Conservation (phyloP, 441 rosid genomes). For the Populus tomentosa region DNA sequence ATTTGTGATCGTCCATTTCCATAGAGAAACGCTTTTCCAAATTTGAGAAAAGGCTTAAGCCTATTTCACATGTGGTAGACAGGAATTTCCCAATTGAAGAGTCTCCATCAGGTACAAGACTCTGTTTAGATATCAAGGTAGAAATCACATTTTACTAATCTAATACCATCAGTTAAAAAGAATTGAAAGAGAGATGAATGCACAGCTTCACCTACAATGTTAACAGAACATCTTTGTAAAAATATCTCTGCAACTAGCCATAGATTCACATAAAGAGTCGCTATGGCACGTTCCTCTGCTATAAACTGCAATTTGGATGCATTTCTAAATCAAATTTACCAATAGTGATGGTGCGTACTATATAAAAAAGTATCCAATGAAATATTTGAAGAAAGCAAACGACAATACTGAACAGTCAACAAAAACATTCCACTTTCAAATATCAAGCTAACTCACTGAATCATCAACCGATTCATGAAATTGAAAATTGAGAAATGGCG, state of each 20-base stretch:
- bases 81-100: slow-evolving; percentile 51
- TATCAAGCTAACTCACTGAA: not conserved
- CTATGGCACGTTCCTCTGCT: slow-evolving; percentile 22
- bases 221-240: slow-evolving; percentile 45
- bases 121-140: slow-evolving; percentile 36
- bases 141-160: slow-evolving; percentile 11
- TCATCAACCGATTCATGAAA: not conserved
- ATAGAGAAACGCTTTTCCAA: slow-evolving; percentile 49
- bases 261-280: slow-evolving; percentile 29
- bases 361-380: not conserved
- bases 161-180: slow-evolving; percentile 12
- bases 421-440: not conserved
- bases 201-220: slow-evolving; percentile 50
- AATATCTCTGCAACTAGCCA: slow-evolving; percentile 48
- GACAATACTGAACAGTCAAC: slow-evolving; percentile 25
- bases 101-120: slow-evolving; percentile 37
- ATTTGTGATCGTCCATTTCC: slow-evolving; percentile 29
- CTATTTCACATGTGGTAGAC: slow-evolving; percentile 44
- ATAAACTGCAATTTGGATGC: slow-evolving; percentile 32
- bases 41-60: slow-evolving; percentile 48
- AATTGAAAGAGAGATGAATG: slow-evolving; percentile 10
- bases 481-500: not conserved
- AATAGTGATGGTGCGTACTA: slow-evolving; percentile 32
- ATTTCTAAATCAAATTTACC: slow-evolving; percentile 55
- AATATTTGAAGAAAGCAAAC: not conserved